Percentiles rank a stretch among this genome's conserved stretches.
Conservation (phyloP, 257 asterid species). For the Linderniella brevidens region DNA sequence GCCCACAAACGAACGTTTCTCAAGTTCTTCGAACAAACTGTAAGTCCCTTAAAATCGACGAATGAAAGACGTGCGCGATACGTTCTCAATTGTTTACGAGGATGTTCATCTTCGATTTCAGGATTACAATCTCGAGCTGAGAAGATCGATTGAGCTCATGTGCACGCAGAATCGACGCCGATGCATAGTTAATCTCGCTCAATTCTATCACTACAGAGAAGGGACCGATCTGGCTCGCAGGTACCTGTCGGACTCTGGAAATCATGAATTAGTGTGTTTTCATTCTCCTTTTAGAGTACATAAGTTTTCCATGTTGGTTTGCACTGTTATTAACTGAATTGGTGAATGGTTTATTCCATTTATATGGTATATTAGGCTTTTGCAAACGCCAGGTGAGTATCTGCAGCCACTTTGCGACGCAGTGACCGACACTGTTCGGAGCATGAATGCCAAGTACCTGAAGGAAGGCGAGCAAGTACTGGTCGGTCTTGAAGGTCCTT, state of each 20-base stretch:
- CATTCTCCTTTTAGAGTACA: not conserved
- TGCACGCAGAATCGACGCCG: conserved; percentile 62
- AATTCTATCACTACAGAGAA: conserved; percentile 66
- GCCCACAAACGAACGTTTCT: conserved; percentile 73
- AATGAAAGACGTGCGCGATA: not conserved
- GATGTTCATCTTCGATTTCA: conserved; percentile 12
- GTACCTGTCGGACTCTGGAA: conserved; percentile 12
- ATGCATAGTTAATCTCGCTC: conserved; percentile 52
- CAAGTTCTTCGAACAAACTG: conserved; percentile 81
- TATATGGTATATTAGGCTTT: conserved; percentile 33
- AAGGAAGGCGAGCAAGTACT: conserved; percentile 84
- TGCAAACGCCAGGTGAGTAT: conserved; percentile 83
- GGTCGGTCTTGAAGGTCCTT: conserved; percentile 92
- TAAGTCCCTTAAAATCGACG: conserved; percentile 12
- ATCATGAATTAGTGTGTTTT: not conserved
- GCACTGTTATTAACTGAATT: too few species aligned
- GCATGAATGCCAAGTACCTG: conserved; percentile 57
- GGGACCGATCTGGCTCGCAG: conserved; percentile 87
- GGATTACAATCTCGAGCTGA: conserved; percentile 50
- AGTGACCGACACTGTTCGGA: conserved; percentile 53
- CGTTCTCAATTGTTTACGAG: not conserved
- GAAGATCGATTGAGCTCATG: conserved; percentile 42
- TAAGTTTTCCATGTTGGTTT: too few species aligned
- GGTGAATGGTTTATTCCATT: not conserved
- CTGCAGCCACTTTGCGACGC: conserved; percentile 84